Conservation (phyloP, 257 asterid genomes). For the Nemophila menziesii region DNA sequence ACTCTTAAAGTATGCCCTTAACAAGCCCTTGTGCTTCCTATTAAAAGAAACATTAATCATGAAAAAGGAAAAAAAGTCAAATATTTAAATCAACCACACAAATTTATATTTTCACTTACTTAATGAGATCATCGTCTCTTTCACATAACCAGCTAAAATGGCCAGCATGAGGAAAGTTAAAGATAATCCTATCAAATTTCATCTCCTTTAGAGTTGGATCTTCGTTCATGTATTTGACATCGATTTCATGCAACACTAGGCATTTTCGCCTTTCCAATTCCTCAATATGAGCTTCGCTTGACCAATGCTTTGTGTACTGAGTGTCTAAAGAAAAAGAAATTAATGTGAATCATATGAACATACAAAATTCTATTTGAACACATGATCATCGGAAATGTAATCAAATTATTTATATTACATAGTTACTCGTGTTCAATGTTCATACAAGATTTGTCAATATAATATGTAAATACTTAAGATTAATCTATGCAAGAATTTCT, state of each 20-base stretch:
- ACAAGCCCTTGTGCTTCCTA: slow-evolving; percentile 8
- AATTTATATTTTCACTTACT: slow-evolving; percentile 6
- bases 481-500: no score
- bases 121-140: not conserved
- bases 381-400: no score
- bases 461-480: no score
- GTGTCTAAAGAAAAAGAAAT: no score
- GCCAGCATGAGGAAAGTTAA: slow-evolving; percentile 15
- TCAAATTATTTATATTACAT: no score
- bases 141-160: slow-evolving; percentile 4
- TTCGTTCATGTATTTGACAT: slow-evolving; percentile 4
- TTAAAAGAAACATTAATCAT: no score
- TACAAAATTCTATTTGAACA: no score
- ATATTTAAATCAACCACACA: not conserved
- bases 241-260: slow-evolving; percentile 9
- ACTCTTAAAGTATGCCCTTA: slow-evolving; percentile 9
- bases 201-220: not conserved
- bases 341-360: no score
- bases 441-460: no score
- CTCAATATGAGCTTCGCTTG: slow-evolving; percentile 1
- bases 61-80: not conserved
- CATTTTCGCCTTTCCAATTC: slow-evolving; percentile 1
- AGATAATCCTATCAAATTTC: slow-evolving; percentile 14
- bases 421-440: no score
- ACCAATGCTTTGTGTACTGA: slow-evolving; percentile 3